Evolutionary conservation across 495 filamentous ascomycete genomes (phyloP), one percentile per base, ranked within the genome.

Genomic region (Penicillium malachiteum): DNA sequence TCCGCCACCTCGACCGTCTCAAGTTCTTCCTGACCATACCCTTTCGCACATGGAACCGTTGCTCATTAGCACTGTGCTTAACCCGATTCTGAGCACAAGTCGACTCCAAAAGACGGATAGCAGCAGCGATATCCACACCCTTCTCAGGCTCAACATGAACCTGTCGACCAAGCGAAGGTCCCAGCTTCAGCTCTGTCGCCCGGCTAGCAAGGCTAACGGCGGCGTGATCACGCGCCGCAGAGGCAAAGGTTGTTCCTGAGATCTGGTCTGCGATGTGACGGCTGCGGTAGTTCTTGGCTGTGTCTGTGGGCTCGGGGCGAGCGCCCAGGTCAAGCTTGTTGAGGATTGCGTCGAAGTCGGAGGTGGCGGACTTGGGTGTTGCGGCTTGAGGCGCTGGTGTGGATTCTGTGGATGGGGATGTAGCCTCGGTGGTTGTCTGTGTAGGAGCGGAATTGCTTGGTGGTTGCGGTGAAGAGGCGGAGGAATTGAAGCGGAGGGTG

Each of bases 161-260:
- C 65, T 73, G 69, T 1, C 75, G 72, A 14, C 75, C 75, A 10
- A 78, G 70, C 18, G 62, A 65, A 3, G 75, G 71, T 7, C 74
- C 74, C 17, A 78, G 66, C 63, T 76, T 76, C 51, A 77, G 49
- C 18, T 70, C 62, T 26, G 73, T 50, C 43, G 60, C 64, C 32
- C 61, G 68, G 26, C 43, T 32, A 4, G 43, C 43, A 4, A 46
- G 26, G 10, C 30, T 17, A 11, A 17, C 41, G 9, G 41, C 41
- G 5, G 26, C 43, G 12, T 13, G 13, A 7, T 46, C 43, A 13
- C 43, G 43, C 12, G 43, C 30, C 3, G 43, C 3, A 5, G 43
- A 46, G 1, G 43, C 13, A 13, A 30, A 46, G 18, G 30, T 46
- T 5, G 43, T 46, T 1, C 43, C 43, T 13, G 43, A 30, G 13